A percentile compares a stretch with the other conserved stretches of the same genome.
These are phyloP conservation scores for Nicotiana benthamiana DNA, from an alignment of 257 asterid genomes.

Conservation along the genomic window DNA sequence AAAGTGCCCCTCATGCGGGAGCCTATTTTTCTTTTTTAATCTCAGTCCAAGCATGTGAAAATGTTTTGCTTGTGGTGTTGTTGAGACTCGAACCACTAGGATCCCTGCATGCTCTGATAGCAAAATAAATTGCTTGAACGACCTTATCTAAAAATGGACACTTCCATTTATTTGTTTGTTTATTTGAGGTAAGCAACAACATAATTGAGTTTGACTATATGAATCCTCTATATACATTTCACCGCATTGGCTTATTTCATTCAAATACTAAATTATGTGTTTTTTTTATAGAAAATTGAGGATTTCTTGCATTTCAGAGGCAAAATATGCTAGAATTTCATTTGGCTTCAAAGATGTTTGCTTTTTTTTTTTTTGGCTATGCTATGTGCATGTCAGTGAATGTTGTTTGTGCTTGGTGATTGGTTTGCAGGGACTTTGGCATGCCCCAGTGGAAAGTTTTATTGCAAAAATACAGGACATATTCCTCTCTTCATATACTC, in stretches of 20 bases:
- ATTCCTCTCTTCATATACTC: constrained; percentile 55
- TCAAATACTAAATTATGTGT: not conserved
- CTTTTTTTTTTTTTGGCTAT: not conserved
- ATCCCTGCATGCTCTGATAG: not conserved
- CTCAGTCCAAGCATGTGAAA: not conserved
- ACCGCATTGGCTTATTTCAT: not conserved
- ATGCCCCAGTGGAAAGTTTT: constrained; percentile 80
- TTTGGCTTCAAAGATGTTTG: not conserved
- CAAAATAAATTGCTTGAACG: not conserved
- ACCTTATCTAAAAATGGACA: not conserved
- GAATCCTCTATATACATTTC: not conserved
- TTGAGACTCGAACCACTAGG: not conserved
- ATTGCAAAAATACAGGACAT: constrained; percentile 85
- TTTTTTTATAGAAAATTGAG: not conserved
- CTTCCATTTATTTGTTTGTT: not conserved
- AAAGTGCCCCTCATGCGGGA: not conserved
- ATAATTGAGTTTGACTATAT: not conserved
- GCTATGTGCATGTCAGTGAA: not conserved
- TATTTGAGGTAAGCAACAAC: not conserved
- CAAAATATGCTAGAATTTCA: not conserved
- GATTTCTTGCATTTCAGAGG: not conserved
- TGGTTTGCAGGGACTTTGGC: constrained; percentile 87
- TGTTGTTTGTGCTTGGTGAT: constrained; percentile 5
- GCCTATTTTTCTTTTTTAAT: not conserved
- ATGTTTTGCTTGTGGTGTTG: not conserved